Conservation (phyloP, 2,329 filamentous ascomycete genomes). For the Colletotrichum scovillei region DNA sequence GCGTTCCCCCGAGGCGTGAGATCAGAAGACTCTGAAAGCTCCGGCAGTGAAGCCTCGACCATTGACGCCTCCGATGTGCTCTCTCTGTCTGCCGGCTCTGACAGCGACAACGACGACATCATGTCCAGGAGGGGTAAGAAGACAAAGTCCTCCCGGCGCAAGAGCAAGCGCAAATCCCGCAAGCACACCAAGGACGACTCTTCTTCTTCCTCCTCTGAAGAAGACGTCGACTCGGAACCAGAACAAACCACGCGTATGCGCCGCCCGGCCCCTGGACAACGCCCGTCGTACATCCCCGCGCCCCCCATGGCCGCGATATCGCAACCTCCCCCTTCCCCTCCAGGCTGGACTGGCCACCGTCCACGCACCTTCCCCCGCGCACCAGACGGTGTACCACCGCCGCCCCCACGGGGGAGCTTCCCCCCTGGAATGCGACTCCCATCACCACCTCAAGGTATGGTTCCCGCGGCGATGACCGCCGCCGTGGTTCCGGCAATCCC, state of each 20-base stretch:
- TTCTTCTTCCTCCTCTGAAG: background rate
- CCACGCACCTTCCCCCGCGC: constrained; percentile 33
- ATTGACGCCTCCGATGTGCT: constrained; percentile 22
- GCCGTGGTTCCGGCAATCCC: constrained; percentile 5
- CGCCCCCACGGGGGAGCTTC: constrained; percentile 8
- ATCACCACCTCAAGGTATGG: background rate
- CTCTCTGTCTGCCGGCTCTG: constrained; percentile 15
- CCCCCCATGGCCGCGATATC: constrained; percentile 4
- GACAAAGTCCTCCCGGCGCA: constrained; percentile 9
- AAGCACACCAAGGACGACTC: constrained; percentile 1
- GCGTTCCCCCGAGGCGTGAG: constrained; percentile 37
- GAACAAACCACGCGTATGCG: constrained; percentile 40
- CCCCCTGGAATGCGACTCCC: constrained; percentile 16
- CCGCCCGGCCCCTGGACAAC: constrained; percentile 6
- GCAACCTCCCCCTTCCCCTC: constrained; percentile 24
- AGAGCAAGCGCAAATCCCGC: constrained; percentile 22
- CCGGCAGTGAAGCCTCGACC: constrained; percentile 26
- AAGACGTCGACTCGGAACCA: constrained; percentile 22
- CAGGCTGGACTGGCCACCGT: constrained; percentile 26
- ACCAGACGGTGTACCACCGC: background rate
- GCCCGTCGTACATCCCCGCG: constrained; percentile 40
- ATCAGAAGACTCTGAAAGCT: constrained; percentile 21
- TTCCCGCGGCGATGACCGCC: background rate
- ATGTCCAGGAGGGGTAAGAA: constrained; percentile 8
- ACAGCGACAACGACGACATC: constrained; percentile 17